These are phyloP conservation scores for Polysphondylium violaceum DNA, from an alignment of 78 protist species.

Conservation along the genomic window DNA sequence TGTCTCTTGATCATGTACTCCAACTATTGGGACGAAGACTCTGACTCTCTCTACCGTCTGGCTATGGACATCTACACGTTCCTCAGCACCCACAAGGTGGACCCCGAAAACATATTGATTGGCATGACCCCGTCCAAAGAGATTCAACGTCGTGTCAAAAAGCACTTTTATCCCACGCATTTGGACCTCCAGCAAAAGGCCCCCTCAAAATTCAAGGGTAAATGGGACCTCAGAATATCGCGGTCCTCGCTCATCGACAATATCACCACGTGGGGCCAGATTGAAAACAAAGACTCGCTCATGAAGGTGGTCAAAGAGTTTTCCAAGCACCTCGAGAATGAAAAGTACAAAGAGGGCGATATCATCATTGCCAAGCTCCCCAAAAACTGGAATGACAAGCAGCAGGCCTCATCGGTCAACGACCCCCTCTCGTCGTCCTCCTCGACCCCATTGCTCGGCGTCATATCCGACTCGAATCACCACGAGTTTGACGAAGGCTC, in stretches of 20 bases:
- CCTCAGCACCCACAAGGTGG: constrained; percentile 33
- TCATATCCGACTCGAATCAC: constrained; percentile 39
- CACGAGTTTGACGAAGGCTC: constrained; percentile 72
- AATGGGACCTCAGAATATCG: constrained; percentile 46
- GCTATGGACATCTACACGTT: constrained; percentile 47
- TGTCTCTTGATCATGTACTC: constrained; percentile 23
- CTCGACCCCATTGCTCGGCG: background rate
- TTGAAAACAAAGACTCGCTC: constrained; percentile 38
- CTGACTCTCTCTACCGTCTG: constrained; percentile 23
- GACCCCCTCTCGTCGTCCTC: constrained; percentile 6
- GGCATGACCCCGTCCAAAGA: constrained; percentile 63
- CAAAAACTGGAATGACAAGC: constrained; percentile 33
- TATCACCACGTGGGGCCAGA: constrained; percentile 16
- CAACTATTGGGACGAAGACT: constrained; percentile 38
- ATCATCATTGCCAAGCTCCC: constrained; percentile 49
- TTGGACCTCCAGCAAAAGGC: background rate
- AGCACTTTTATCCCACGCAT: constrained; percentile 47
- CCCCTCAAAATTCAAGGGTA: background rate
- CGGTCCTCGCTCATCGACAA: constrained; percentile 35
- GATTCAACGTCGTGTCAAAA: constrained; percentile 55
- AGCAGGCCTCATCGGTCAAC: background rate
- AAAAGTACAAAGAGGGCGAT: constrained; percentile 24
- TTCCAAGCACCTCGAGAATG: constrained; percentile 42
- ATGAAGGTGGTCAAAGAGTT: constrained; percentile 28
- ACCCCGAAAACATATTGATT: constrained; percentile 55